Evolutionary conservation across 1,139 yeast genomes (phyloP).

Genomic region (Protomyces arabidopsidicola): DNA sequence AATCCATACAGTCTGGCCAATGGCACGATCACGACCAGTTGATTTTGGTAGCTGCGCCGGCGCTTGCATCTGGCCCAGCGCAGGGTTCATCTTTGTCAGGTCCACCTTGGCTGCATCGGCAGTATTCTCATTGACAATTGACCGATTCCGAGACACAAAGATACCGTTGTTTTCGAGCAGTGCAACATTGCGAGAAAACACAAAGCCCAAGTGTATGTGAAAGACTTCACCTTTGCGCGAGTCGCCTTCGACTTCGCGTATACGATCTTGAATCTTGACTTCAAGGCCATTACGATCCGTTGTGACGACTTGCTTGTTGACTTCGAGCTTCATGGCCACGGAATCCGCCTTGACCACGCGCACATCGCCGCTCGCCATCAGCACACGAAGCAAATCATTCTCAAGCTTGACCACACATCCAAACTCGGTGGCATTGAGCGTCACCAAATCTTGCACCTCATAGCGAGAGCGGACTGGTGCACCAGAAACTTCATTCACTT

Average conservation of each 20-base stretch:
- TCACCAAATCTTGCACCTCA: conserved; percentile 85
- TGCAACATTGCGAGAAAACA: conserved; percentile 76
- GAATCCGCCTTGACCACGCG: conserved; percentile 70
- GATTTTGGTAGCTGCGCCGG: conserved; percentile 46
- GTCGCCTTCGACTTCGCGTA: conserved; percentile 72
- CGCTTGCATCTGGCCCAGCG: conserved; percentile 45
- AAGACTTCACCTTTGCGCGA: conserved; percentile 81
- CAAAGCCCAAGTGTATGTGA: conserved; percentile 73
- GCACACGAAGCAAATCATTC: conserved; percentile 73
- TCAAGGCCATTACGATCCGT: conserved; percentile 84
- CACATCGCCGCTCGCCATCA: conserved; percentile 77
- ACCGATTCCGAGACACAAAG: conserved; percentile 37
- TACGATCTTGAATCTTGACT: conserved; percentile 84
- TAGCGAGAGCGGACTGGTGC: conserved; percentile 64
- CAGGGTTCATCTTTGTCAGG: conserved; percentile 21
- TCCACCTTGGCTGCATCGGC: conserved; percentile 27
- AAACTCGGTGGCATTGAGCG: conserved; percentile 75
- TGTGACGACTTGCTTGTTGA: conserved; percentile 63
- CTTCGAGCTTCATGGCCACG: conserved; percentile 66
- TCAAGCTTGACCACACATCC: conserved; percentile 91
- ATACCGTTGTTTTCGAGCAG: conserved; percentile 71
- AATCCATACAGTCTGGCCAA: conserved; percentile 80
- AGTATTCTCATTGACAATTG: conserved; percentile 82
- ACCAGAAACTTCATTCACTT: conserved; percentile 48
- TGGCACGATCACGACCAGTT: conserved; percentile 73